Conservation (phyloP, 2,329 filamentous ascomycete genomes). For the Triangularia verruculosa region DNA sequence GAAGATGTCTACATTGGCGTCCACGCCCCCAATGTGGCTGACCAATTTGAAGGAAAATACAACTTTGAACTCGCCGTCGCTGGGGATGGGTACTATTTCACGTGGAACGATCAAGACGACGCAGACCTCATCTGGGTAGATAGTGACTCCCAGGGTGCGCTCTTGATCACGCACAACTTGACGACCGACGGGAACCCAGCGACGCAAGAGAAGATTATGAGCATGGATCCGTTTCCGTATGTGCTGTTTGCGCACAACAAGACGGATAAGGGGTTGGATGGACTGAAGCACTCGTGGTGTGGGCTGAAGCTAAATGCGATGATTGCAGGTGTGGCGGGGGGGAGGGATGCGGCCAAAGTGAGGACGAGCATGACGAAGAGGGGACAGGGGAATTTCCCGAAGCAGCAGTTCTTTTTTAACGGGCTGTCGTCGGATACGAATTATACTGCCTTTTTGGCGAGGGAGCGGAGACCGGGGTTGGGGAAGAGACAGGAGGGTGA, state of each 20-base stretch:
- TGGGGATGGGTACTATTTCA: conserved; percentile 73
- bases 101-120: conserved; percentile 49
- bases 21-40: conserved; percentile 63
- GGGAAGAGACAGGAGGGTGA: conserved; percentile 42
- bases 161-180: conserved; percentile 75
- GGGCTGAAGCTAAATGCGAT: conserved; percentile 67
- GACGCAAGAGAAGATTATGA: conserved; percentile 54
- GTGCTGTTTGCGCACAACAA: conserved; percentile 70
- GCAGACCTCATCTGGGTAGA: conserved; percentile 75
- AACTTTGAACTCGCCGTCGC: conserved; percentile 81
- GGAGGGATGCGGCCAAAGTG: conserved; percentile 46
- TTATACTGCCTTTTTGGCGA: conserved; percentile 73
- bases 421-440: conserved; percentile 67
- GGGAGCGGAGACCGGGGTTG: conserved; percentile 41
- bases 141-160: conserved; percentile 72
- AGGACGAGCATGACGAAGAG: conserved; percentile 66
- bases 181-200: conserved; percentile 53
- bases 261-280: conserved; percentile 58
- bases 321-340: conserved; percentile 56
- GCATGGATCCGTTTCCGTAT: conserved; percentile 63
- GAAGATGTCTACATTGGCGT: conserved; percentile 75
- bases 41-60: conserved; percentile 63
- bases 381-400: conserved; percentile 64
- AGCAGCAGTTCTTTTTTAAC: conserved; percentile 83
- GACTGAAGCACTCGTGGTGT: conserved; percentile 78